These are phyloP conservation scores for Cercospora sp. DNA, from an alignment of 2,329 filamentous ascomycete genomes.

Conservation along the genomic window DNA sequence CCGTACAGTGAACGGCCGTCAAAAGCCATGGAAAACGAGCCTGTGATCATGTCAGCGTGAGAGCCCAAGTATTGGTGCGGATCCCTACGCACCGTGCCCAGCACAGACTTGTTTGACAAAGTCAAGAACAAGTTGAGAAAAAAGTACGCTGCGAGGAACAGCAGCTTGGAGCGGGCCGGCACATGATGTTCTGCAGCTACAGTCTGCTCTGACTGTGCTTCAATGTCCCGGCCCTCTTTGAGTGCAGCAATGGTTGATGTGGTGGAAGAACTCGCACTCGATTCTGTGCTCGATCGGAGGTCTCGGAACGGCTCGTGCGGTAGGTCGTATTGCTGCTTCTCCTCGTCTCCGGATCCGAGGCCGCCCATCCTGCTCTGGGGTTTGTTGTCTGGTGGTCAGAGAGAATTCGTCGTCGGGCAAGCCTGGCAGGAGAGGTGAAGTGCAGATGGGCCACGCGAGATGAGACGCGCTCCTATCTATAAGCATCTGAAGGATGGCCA, in stretches of 20 bases:
- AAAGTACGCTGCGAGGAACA: constrained; percentile 47
- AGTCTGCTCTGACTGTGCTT: constrained; percentile 10
- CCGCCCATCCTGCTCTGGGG: constrained; percentile 2
- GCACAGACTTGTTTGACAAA: constrained; percentile 60
- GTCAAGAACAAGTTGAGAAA: constrained; percentile 54
- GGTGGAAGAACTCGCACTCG: constrained; percentile 5
- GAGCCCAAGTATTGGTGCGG: background rate
- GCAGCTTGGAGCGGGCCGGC: constrained; percentile 27
- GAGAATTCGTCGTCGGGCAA: background rate
- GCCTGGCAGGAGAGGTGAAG: background rate
- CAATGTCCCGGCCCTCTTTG: constrained; percentile 10
- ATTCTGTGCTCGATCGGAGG: constrained; percentile 18
- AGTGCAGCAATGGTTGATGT: constrained; percentile 1
- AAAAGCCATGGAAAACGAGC: constrained; percentile 63
- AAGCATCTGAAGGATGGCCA: constrained; percentile 3
- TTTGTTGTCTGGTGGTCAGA: background rate
- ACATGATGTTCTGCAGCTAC: constrained; percentile 27
- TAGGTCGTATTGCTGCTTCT: constrained; percentile 5
- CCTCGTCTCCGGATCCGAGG: constrained; percentile 5
- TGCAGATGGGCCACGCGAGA: constrained; percentile 1
- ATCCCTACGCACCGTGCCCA: constrained; percentile 41
- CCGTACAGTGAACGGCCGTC: constrained; percentile 59
- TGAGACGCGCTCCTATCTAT: background rate
- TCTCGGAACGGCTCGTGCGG: constrained; percentile 11
- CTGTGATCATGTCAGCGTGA: constrained; percentile 27